These are phyloP conservation scores for Lentinula guzmanii DNA, from an alignment of 768 basidiomycete genomes.

Conservation along the genomic window DNA sequence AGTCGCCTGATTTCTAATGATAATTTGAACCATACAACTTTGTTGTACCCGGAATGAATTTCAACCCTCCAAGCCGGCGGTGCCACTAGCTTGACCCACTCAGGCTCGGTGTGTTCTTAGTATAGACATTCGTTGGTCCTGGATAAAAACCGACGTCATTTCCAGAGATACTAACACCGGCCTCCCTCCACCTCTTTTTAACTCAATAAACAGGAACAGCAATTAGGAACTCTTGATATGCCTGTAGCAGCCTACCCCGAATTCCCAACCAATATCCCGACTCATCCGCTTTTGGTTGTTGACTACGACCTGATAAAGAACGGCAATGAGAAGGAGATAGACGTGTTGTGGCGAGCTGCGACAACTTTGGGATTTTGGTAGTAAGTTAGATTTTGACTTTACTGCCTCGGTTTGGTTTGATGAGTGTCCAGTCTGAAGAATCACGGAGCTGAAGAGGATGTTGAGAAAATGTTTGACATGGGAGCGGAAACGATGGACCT, in stretches of 20 bases:
- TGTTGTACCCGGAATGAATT: neutral
- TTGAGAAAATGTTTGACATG: constrained; percentile 35
- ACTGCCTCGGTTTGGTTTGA: neutral
- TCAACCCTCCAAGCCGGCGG: neutral
- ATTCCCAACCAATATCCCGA: constrained; percentile 36
- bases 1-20: neutral
- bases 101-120: neutral
- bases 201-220: neutral
- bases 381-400: constrained; percentile 19
- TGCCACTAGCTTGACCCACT: neutral
- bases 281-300: constrained; percentile 35
- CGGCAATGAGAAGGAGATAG: constrained; percentile 28
- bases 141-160: too few species aligned
- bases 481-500: constrained; percentile 34
- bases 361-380: constrained; percentile 47
- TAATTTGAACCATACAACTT: too few species aligned
- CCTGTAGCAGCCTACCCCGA: constrained; percentile 16
- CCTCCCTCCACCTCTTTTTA: neutral
- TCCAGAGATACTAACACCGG: neutral
- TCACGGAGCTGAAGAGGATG: constrained; percentile 33
- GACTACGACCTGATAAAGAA: constrained; percentile 32
- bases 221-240: neutral
- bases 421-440: constrained; percentile 28
- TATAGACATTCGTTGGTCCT: too few species aligned
- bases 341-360: constrained; percentile 34